Conservation (phyloP, 2,329 filamentous ascomycete genomes). For the Talaromyces sp. region DNA sequence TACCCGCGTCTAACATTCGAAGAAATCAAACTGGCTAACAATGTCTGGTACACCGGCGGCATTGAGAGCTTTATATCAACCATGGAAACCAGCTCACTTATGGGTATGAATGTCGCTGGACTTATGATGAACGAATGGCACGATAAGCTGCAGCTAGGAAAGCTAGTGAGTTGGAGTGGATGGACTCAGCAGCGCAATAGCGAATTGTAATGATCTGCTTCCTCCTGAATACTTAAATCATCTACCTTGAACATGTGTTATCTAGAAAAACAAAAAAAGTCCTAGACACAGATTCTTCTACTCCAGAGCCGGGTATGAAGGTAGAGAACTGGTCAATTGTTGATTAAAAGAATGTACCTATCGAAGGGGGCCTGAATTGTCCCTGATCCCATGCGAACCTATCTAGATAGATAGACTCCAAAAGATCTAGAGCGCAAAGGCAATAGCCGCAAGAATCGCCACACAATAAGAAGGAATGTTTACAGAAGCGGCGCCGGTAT, state of each 20-base stretch:
- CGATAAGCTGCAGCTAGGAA: slow-evolving; percentile 5
- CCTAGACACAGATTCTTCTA: neutral
- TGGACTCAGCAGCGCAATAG: slow-evolving; percentile 6
- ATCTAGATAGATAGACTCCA: neutral
- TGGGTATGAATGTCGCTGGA: slow-evolving; percentile 64
- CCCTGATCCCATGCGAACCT: neutral
- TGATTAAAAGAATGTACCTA: neutral
- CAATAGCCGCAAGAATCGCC: slow-evolving; percentile 1
- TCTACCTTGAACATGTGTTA: neutral
- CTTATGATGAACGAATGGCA: slow-evolving; percentile 47
- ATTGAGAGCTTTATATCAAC: slow-evolving; percentile 95
- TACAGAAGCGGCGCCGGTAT: neutral
- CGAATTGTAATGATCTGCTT: neutral
- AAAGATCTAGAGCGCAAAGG: neutral
- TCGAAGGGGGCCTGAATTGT: neutral
- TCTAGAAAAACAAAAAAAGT: too few relatives aligned
- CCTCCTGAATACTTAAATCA: neutral
- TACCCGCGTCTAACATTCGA: slow-evolving; percentile 86
- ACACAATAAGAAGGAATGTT: neutral
- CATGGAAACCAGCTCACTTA: slow-evolving; percentile 93
- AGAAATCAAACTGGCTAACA: slow-evolving; percentile 60
- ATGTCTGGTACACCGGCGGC: slow-evolving; percentile 56
- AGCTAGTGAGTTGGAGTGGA: slow-evolving; percentile 8
- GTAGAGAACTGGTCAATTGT: neutral
- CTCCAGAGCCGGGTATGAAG: neutral